These are phyloP conservation scores for Achaetomium macrosporum DNA, from an alignment of 2,329 filamentous ascomycete species.

Conservation along the genomic window DNA sequence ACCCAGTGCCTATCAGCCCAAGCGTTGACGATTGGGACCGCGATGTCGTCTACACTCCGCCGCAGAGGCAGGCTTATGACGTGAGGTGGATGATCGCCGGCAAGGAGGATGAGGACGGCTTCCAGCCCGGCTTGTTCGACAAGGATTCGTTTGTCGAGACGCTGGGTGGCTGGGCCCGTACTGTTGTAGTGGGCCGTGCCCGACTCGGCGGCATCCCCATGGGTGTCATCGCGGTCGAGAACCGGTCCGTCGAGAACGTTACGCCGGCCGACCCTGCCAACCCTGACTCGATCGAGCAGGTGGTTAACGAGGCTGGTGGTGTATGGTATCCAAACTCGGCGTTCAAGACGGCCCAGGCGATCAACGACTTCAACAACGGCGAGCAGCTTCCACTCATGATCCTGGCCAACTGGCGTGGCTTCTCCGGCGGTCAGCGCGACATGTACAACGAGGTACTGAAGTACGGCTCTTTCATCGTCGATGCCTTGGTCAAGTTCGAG, in stretches of 20 bases:
- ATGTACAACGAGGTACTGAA: constrained; percentile 99
- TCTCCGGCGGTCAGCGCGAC: constrained; percentile 98
- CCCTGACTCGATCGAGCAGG: constrained; percentile 95
- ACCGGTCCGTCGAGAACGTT: constrained; percentile 91
- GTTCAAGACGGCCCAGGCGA: constrained; percentile 98
- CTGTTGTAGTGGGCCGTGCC: constrained; percentile 93
- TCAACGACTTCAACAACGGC: constrained; percentile 98
- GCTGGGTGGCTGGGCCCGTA: constrained; percentile 93
- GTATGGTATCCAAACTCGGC: constrained; percentile 99
- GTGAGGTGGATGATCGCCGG: constrained; percentile 90
- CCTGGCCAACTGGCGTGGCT: constrained; percentile 99
- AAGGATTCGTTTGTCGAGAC: constrained; percentile 95
- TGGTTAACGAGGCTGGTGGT: constrained; percentile 90
- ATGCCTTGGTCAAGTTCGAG: constrained; percentile 96
- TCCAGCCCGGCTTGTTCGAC: constrained; percentile 89
- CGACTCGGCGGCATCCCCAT: constrained; percentile 95
- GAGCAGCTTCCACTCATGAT: constrained; percentile 99
- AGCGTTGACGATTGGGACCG: constrained; percentile 87
- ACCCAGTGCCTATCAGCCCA: constrained; percentile 86
- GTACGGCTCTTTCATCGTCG: constrained; percentile 98
- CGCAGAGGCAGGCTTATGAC: constrained; percentile 81
- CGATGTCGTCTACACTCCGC: constrained; percentile 77
- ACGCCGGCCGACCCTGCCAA: constrained; percentile 96
- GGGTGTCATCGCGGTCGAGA: constrained; percentile 97
- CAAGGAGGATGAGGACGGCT: constrained; percentile 77